These are phyloP conservation scores for Salix koriyanagi DNA, from an alignment of 345 rosid species.

Conservation along the genomic window DNA sequence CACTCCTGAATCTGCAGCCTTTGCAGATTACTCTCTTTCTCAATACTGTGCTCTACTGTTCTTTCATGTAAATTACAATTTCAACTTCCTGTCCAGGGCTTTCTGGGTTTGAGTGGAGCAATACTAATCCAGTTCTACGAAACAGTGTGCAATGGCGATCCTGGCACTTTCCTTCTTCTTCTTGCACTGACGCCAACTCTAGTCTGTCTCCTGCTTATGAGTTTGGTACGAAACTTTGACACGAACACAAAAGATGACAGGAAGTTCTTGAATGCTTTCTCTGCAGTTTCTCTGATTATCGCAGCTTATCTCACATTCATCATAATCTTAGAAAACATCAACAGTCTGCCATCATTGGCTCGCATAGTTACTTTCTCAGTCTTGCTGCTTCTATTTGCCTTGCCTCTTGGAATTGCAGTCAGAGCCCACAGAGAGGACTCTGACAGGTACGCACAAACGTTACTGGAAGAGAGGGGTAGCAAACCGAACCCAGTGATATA, in stretches of 20 bases:
- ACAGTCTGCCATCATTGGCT: conserved; percentile 43
- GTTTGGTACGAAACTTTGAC: conserved; percentile 51
- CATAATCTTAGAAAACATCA: conserved; percentile 49
- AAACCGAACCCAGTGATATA: conserved; percentile 7
- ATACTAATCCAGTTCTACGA: conserved; percentile 63
- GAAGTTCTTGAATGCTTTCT: conserved; percentile 68
- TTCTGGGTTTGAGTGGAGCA: conserved; percentile 89
- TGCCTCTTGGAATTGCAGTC: conserved; percentile 54
- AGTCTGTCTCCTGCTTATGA: conserved; percentile 64
- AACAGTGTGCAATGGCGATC: conserved; percentile 53
- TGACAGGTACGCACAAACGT: conserved; percentile 20
- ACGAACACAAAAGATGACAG: conserved; percentile 46
- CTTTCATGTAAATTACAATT: background rate
- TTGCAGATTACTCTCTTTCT: too few species aligned
- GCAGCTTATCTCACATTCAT: conserved; percentile 75
- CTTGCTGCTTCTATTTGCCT: conserved; percentile 49
- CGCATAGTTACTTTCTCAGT: conserved; percentile 39
- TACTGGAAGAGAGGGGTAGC: conserved; percentile 26
- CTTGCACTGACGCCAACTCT: conserved; percentile 59
- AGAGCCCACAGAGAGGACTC: conserved; percentile 46
- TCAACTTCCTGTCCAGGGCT: conserved; percentile 50
- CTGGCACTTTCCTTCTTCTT: conserved; percentile 57
- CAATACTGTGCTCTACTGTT: too few species aligned
- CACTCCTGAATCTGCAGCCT: too few species aligned
- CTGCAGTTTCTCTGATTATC: conserved; percentile 48